Conservation (phyloP, 176 grass and related monocot species). For the Poa pratensis region DNA sequence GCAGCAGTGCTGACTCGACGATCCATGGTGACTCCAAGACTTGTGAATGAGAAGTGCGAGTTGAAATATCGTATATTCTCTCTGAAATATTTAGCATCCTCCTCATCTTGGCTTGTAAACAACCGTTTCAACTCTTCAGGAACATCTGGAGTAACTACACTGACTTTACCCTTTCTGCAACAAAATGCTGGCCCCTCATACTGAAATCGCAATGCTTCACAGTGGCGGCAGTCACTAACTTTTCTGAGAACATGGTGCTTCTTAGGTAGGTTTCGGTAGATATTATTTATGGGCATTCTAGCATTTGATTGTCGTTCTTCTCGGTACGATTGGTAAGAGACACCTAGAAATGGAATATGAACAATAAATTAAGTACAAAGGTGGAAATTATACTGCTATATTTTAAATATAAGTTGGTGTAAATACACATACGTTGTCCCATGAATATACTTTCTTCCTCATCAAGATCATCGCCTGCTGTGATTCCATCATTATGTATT, state of each 20-base stretch:
- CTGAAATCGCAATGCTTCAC: not conserved
- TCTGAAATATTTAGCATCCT: not conserved
- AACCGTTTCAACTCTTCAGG: not conserved
- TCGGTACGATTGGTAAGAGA: not conserved
- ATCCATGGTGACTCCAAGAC: not conserved
- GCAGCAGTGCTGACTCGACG: not conserved
- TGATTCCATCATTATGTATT: too few relatives aligned
- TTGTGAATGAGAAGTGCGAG: not conserved
- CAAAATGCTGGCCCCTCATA: not conserved
- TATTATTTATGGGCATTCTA: not conserved
- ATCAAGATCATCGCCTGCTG: not conserved
- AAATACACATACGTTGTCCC: not conserved
- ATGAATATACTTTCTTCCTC: not conserved
- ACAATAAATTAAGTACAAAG: not conserved
- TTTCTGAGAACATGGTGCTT: not conserved
- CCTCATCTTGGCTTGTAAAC: not conserved
- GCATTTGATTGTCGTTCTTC: not conserved
- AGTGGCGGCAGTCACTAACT: not conserved
- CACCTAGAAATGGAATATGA: not conserved
- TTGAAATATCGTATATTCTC: not conserved
- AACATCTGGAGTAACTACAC: not conserved
- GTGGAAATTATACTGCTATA: too few relatives aligned
- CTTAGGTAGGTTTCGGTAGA: not conserved
- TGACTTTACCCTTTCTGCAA: not conserved
- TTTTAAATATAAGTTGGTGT: too few relatives aligned